phyloP scores from a whole-genome alignment of 2,329 filamentous ascomycete genomes.

The Fusarium chaquense region DNA sequence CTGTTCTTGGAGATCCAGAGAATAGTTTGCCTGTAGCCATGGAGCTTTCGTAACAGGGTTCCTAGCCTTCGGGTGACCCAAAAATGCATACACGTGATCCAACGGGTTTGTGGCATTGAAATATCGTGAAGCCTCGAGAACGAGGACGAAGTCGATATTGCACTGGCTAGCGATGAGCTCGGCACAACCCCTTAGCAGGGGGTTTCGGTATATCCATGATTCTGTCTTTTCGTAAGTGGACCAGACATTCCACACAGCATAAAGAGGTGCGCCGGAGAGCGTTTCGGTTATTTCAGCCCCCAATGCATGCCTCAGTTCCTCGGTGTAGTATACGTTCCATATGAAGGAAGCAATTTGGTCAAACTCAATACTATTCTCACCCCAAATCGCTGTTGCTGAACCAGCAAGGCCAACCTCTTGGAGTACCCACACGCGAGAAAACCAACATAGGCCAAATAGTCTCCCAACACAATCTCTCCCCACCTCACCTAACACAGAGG shows the following conservation, averaged over 20 bases:
- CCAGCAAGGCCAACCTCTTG: conserved; percentile 15
- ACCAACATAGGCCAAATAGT: conserved; percentile 10
- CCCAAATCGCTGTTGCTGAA: conserved; percentile 11
- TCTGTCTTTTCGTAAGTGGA: conserved; percentile 15
- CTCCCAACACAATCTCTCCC: conserved; percentile 5
- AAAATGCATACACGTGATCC: conserved; percentile 16
- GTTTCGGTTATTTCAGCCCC: not conserved
- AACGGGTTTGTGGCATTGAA: conserved; percentile 21
- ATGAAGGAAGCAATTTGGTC: conserved; percentile 16
- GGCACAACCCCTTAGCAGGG: not conserved
- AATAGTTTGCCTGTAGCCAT: conserved; percentile 19
- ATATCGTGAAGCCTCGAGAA: conserved; percentile 16
- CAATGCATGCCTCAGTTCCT: not conserved
- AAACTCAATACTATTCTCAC: conserved; percentile 8
- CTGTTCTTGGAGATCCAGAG: conserved; percentile 2
- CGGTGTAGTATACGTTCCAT: conserved; percentile 3
- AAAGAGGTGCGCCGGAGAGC: conserved; percentile 3
- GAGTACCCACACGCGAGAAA: conserved; percentile 13
- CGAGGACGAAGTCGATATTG: conserved; percentile 17
- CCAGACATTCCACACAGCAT: conserved; percentile 23
- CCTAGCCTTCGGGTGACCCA: conserved; percentile 16
- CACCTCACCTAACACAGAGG: not conserved
- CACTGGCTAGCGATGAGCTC: not conserved
- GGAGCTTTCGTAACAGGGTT: not conserved
- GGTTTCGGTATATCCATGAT: conserved; percentile 3